A percentile compares a stretch with the other conserved stretches of the same genome.
Evolutionary conservation across 257 asterid species (phyloP).

Genomic region (Thymus quinquecostatus): DNA sequence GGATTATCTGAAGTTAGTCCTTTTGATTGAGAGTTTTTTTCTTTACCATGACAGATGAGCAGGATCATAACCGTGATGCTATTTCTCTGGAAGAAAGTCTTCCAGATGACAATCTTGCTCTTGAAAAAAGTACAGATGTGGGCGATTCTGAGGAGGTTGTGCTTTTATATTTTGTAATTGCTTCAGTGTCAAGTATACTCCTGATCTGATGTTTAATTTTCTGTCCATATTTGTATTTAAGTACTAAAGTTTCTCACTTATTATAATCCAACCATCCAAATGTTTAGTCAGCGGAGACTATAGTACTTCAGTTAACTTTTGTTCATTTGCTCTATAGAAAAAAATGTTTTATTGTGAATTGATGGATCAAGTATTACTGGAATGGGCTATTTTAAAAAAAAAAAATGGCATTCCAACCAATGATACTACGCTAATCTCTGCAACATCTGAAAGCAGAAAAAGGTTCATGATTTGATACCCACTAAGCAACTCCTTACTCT

Average conservation of each 20-base stretch:
- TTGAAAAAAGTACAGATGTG: slow-evolving; percentile 41
- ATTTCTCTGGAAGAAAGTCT: slow-evolving; percentile 50
- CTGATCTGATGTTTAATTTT: slow-evolving; percentile 16
- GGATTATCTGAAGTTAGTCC: too few species aligned
- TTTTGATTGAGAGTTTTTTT: neutral
- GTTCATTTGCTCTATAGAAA: neutral
- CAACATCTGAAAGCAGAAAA: neutral
- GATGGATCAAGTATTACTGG: neutral
- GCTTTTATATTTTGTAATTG: slow-evolving; percentile 26
- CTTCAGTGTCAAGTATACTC: slow-evolving; percentile 29
- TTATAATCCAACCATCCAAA: slow-evolving; percentile 9
- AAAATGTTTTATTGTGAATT: neutral
- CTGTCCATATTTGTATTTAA: slow-evolving; percentile 7
- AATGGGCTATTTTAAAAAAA: neutral
- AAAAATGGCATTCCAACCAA: neutral
- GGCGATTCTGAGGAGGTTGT: slow-evolving; percentile 62
- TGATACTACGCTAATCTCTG: neutral
- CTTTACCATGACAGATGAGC: slow-evolving; percentile 47
- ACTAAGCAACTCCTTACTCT: neutral
- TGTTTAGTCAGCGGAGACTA: neutral
- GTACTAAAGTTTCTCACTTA: neutral
- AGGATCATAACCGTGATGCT: slow-evolving; percentile 38
- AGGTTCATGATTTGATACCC: neutral
- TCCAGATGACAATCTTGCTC: slow-evolving; percentile 46
- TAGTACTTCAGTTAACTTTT: neutral